Conservation (phyloP, 768 basidiomycete species). For the Phanerochaete sordida region DNA sequence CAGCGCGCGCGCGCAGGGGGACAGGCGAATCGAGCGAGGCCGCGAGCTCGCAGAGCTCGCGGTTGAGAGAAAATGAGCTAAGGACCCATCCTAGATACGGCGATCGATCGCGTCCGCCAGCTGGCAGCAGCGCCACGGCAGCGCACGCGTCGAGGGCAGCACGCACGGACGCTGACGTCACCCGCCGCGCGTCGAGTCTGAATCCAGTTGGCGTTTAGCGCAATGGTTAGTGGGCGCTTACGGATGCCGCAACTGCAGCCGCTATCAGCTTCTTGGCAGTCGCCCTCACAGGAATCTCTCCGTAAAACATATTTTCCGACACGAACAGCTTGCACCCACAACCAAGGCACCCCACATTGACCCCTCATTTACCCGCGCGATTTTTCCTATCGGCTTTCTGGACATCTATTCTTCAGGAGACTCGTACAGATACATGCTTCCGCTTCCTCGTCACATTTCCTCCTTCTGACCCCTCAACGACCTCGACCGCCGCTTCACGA, state of each 20-base stretch:
- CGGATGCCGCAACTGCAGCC: neutral
- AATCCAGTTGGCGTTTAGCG: neutral
- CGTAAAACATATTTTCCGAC: neutral
- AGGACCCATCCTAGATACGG: too few relatives aligned
- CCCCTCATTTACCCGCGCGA: neutral
- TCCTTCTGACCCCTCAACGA: neutral
- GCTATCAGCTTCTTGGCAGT: conserved; percentile 6
- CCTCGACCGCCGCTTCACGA: conserved; percentile 11
- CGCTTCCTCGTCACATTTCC: neutral
- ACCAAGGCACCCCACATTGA: neutral
- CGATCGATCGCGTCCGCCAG: too few relatives aligned
- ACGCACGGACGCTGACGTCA: too few relatives aligned
- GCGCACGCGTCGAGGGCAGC: too few relatives aligned
- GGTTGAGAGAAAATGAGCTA: too few relatives aligned
- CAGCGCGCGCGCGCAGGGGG: too few relatives aligned
- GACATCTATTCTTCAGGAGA: conserved; percentile 1
- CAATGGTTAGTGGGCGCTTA: conserved; percentile 1
- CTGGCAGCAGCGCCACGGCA: too few relatives aligned
- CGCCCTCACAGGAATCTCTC: conserved; percentile 1
- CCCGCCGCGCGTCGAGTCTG: neutral
- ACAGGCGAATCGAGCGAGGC: too few relatives aligned
- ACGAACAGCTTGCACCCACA: neutral
- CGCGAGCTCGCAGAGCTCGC: too few relatives aligned
- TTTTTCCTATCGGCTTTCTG: neutral
- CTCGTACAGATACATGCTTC: neutral